Evolutionary conservation across 2,329 filamentous ascomycete genomes (phyloP), one percentile per base, ranked within the genome.

Genomic region (Clarireedia homoeocarpa): DNA sequence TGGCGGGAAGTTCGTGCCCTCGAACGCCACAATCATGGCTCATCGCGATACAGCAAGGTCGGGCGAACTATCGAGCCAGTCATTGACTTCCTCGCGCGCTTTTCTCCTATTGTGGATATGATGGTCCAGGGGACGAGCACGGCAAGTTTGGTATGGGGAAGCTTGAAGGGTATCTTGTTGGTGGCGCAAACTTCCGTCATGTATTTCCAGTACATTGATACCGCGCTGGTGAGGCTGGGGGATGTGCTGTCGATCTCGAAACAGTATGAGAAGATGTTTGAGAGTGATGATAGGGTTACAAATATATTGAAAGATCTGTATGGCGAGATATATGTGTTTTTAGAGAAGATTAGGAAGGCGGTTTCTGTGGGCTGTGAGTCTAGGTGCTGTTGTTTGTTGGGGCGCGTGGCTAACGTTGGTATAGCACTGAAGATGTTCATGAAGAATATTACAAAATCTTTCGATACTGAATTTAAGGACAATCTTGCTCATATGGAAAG

Each of bases 1-100:
- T 55, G 53, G 53, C 40, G 46, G 36, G 53, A 55, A 55, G 53
- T 55, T 26, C 46, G 53, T 34, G 53, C 46, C 10, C 38, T 55
- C 5, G 53, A 55, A 38, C 46, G 46, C 34, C 53, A 50, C 46
- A 27, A 49, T 20, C 50, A 50, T 34, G 53, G 46, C 12, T 55
- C 53, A 4, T 50, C 46, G 9, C 17, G 53, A n/a, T 55, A 55
- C 10, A 47, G 47, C 10, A 51, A 51, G 36, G 27, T 55, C 10
- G 53, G 53, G 10, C 50, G 49, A 40, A 55, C 53, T 3, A 51
- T 55, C 17, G 53, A 55, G 30, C 53, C 53, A 1, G 27, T 51
- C 2, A 50, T 55, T 44, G 53, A 55, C 15, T 55, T 55, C 36
- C 24, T 55, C 6, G 30, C 53, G 9, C 42, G 53, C 7, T 55